These are phyloP conservation scores for Aspergillus bertholletiae DNA, from an alignment of 495 filamentous ascomycete species.

Conservation along the genomic window DNA sequence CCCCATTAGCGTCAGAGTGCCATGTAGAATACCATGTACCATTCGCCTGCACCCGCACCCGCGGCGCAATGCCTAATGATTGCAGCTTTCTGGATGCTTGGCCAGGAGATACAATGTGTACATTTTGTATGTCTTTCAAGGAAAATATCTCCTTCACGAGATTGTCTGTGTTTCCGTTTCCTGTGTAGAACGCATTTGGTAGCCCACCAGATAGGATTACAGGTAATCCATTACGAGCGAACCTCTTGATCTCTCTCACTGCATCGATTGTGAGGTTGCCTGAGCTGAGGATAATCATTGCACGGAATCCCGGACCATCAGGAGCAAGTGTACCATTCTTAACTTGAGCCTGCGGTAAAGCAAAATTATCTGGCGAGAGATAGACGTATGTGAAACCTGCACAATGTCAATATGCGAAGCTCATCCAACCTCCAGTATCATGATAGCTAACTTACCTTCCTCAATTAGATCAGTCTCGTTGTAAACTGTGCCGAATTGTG, in stretches of 20 bases:
- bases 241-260: constrained; percentile 30
- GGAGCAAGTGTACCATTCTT: constrained; percentile 32
- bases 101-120: constrained; percentile 11
- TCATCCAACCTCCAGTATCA: neutral
- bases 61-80: constrained; percentile 16
- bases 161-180: constrained; percentile 9
- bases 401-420: neutral
- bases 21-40: constrained; percentile 33
- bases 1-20: constrained; percentile 19
- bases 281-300: constrained; percentile 37
- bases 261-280: constrained; percentile 34
- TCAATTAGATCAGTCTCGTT: constrained; percentile 15
- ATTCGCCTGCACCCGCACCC: constrained; percentile 21
- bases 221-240: constrained; percentile 38
- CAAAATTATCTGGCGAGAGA: constrained; percentile 45
- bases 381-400: constrained; percentile 50
- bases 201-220: constrained; percentile 35
- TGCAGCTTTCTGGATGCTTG: constrained; percentile 22
- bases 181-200: constrained; percentile 21
- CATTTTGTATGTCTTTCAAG: constrained; percentile 15
- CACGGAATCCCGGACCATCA: constrained; percentile 39
- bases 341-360: constrained; percentile 29
- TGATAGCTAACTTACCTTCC: constrained; percentile 4
- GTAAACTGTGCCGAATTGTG: constrained; percentile 15
- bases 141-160: neutral